Evolutionary conservation across 768 basidiomycete species (phyloP).

Genomic region (Tricholoma flavovirens): DNA sequence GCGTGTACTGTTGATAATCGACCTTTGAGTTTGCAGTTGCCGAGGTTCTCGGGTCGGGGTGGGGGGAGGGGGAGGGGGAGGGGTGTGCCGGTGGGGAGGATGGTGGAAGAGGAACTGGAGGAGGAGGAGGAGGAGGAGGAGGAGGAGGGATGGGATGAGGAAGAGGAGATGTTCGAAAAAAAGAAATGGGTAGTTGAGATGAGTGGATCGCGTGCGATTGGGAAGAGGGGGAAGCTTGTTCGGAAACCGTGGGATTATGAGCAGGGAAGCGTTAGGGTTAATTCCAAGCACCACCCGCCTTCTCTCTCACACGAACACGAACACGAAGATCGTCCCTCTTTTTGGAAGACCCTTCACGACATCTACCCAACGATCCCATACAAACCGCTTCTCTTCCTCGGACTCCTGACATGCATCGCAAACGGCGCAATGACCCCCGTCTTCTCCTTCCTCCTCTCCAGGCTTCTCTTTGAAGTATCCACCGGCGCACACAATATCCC

Average conservation of each 20-base stretch:
- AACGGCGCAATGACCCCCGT: slow-evolving; percentile 86
- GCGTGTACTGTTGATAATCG: too few relatives aligned
- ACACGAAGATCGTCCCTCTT: slow-evolving; percentile 23
- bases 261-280: slow-evolving; percentile 16
- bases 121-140: too few relatives aligned
- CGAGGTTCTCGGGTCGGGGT: slow-evolving; percentile 16
- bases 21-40: too few relatives aligned
- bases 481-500: slow-evolving; percentile 57
- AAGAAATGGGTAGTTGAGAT: slow-evolving; percentile 40
- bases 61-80: slow-evolving; percentile 9
- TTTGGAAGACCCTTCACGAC: slow-evolving; percentile 43
- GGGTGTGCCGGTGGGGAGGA: too few relatives aligned
- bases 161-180: slow-evolving; percentile 29
- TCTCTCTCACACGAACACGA: not conserved
- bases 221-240: slow-evolving; percentile 18
- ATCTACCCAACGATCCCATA: slow-evolving; percentile 69
- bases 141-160: not conserved
- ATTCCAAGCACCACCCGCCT: slow-evolving; percentile 19
- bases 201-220: slow-evolving; percentile 31
- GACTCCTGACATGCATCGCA: slow-evolving; percentile 60
- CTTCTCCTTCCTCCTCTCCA: slow-evolving; percentile 87
- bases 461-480: slow-evolving; percentile 71
- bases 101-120: too few relatives aligned
- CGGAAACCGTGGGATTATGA: slow-evolving; percentile 20
- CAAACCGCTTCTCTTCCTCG: slow-evolving; percentile 65